A percentile compares a stretch with the other conserved stretches of the same genome.
Conservation (phyloP, 805 yeast species). For the Wickerhamiella cacticola region DNA sequence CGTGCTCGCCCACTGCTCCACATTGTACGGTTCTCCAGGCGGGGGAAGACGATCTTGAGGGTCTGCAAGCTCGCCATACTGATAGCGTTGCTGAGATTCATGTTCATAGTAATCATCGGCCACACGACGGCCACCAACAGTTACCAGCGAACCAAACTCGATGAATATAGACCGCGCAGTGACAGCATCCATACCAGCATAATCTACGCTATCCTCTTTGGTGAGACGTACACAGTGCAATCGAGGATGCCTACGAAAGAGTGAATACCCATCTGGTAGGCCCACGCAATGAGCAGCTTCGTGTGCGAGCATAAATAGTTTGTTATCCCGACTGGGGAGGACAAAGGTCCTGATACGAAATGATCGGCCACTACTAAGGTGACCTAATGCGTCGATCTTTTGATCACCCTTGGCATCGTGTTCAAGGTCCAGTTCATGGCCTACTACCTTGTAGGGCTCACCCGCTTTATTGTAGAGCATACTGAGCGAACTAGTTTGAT, state of each 20-base stretch:
- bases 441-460: constrained; percentile 45
- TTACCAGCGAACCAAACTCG: constrained; percentile 81
- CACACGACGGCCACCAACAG: constrained; percentile 67
- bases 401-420: constrained; percentile 68
- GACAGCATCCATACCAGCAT: constrained; percentile 71
- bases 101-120: constrained; percentile 83
- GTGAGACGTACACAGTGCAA: constrained; percentile 61
- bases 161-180: constrained; percentile 81
- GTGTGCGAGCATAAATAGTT: constrained; percentile 79
- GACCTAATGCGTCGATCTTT: constrained; percentile 59
- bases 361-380: constrained; percentile 56
- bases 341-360: constrained; percentile 44
- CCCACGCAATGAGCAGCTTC: constrained; percentile 96
- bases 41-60: constrained; percentile 42
- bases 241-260: constrained; percentile 74
- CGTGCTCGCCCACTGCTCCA: constrained; percentile 33
- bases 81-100: constrained; percentile 43
- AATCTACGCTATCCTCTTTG: constrained; percentile 68
- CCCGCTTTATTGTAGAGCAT: constrained; percentile 55
- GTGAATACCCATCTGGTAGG: constrained; percentile 76
- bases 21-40: constrained; percentile 35
- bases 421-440: constrained; percentile 69
- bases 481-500: constrained; percentile 8
- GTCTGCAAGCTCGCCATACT: constrained; percentile 60
- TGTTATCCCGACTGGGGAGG: constrained; percentile 46